Evolutionary conservation across 2,329 filamentous ascomycete species (phyloP).

Genomic region (Tolypocladium guangdongense): DNA sequence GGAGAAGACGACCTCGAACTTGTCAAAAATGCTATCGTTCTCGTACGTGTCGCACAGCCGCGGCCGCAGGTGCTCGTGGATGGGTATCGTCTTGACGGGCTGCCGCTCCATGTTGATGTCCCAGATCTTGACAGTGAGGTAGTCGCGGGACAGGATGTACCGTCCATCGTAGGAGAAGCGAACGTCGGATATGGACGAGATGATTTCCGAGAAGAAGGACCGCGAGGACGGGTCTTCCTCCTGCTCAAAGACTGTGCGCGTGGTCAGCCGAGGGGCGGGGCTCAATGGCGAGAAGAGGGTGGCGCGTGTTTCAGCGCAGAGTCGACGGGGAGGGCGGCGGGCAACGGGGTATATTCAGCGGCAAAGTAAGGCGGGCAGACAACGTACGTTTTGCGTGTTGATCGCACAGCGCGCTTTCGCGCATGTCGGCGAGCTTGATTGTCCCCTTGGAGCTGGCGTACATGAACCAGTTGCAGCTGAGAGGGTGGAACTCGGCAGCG

Average conservation of each 20-base stretch:
- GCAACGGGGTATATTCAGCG: background rate
- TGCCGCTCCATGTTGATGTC: slow-evolving; percentile 98
- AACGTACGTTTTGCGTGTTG: slow-evolving; percentile 79
- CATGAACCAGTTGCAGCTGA: slow-evolving; percentile 99
- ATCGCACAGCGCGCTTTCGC: slow-evolving; percentile 90
- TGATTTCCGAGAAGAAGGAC: slow-evolving; percentile 99
- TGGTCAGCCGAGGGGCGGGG: slow-evolving; percentile 9
- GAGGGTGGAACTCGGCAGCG: slow-evolving; percentile 91
- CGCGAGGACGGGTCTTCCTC: slow-evolving; percentile 95
- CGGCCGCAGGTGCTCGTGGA: slow-evolving; percentile 91
- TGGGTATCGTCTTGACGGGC: slow-evolving; percentile 95
- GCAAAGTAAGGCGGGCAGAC: background rate
- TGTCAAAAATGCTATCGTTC: slow-evolving; percentile 99
- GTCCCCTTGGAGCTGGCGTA: slow-evolving; percentile 98
- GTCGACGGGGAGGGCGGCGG: too few relatives aligned
- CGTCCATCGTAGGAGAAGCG: slow-evolving; percentile 93
- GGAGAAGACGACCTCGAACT: slow-evolving; percentile 98
- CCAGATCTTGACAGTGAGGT: slow-evolving; percentile 99
- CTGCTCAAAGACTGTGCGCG: slow-evolving; percentile 78
- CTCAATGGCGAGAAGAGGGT: background rate
- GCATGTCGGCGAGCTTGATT: slow-evolving; percentile 98
- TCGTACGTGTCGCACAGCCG: slow-evolving; percentile 96
- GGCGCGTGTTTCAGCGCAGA: too few relatives aligned
- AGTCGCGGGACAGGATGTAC: slow-evolving; percentile 95
- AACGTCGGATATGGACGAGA: slow-evolving; percentile 97